Base-by-base conservation (phyloP, 192 early-diverging fungal species). In the Gaertneriomyces semiglobifer region DNA sequence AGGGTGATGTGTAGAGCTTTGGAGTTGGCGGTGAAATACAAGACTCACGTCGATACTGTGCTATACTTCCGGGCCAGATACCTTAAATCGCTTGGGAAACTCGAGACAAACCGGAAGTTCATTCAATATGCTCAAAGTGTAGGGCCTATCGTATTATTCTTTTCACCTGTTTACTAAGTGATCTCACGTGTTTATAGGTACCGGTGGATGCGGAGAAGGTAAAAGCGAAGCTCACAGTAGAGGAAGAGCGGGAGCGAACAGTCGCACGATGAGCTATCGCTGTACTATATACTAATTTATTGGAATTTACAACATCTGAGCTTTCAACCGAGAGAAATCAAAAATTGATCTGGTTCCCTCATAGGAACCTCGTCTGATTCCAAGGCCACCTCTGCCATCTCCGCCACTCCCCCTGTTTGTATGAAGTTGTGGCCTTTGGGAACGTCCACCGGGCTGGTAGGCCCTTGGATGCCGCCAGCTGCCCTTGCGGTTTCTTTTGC, bases 21-120 rank as follows among this genome's bases (percentile, higher is more conserved):
- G 16, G 84, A 86, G 41, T 57, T 86, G 11, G 84, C 83, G 6
- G 41, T 83, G 43, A 85, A 85, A 68, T 76, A 82, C 71, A 85
- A 85, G 60, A 82, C 82, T 9, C 80, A 84, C 60, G 82, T 86
- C 10, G 82, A 84, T 48, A 86, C 82, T 16, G 84, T 85, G 6
- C 60, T 86, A 38, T 71, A 77, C 58, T 79, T 75, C 58, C 71
- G 84, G 46, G 72, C 74, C 12, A 78, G 75, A 62, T 86, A 85
- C 55, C 64, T 86, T 11, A 76, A 72, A 46, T 57, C 65, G 14
- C 65, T 82, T 18, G 71, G 70, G 4, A 39, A 73, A 16, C 57
- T 61, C 42, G 84, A 86, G 53, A 69, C 68, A 10, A 78, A 79
- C 60, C 83, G 84, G 66, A 58, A 60, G 52, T 86, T 75, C 47